Base-by-base conservation (phyloP, 192 early-diverging fungal species). In the Coemansia sp. region DNA sequence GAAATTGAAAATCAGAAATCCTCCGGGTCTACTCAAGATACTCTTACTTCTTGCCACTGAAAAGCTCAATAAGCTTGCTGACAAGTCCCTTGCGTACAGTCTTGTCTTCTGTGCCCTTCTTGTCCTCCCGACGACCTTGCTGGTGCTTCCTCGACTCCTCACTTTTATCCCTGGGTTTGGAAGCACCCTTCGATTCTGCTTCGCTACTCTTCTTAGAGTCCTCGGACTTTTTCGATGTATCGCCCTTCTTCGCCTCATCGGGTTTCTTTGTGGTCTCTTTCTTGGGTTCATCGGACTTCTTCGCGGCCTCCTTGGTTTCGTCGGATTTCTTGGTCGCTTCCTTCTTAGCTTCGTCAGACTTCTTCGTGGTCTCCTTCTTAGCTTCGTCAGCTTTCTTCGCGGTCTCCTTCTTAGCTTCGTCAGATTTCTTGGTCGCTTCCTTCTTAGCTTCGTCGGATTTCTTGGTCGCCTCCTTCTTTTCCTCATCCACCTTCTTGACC, bases 61-160 rank as follows among this genome's bases (percentile, higher is more conserved):
- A 81, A 53, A 81, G 68, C 24, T 81, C 78, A 49, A 81, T 81
- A 26, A 81, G 78, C 65, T 66, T 54, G 62, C 68, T 58, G 41
- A 81, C 78, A 34, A 81, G 65, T 22, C 78, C 72, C 72, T 74
- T 81, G 62, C 78, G 78, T 41, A 50, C 58, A 52, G 28, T 31
- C 72, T 81, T 79, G 22, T 72, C 65, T 18, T 73, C 76, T 28
- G 60, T 12, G 19, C 58, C 28, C 31, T 56, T 65, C 56, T 69
- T 67, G 24, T 79, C 71, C 51, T 81, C 65, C 60, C 65, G 62
- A 41, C 64, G 75, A 58, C 63, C 57, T 44, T 65, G 69, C 56
- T 73, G 69, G 57, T 73, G 71, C 58, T 79, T 67, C 76, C 70
- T 79, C 56, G 49, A 16, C 49, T 56, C 71, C 44, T 32, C 47